These are phyloP conservation scores for Suhomyces terraborum DNA, from an alignment of 1,139 yeast species.

Conservation along the genomic window DNA sequence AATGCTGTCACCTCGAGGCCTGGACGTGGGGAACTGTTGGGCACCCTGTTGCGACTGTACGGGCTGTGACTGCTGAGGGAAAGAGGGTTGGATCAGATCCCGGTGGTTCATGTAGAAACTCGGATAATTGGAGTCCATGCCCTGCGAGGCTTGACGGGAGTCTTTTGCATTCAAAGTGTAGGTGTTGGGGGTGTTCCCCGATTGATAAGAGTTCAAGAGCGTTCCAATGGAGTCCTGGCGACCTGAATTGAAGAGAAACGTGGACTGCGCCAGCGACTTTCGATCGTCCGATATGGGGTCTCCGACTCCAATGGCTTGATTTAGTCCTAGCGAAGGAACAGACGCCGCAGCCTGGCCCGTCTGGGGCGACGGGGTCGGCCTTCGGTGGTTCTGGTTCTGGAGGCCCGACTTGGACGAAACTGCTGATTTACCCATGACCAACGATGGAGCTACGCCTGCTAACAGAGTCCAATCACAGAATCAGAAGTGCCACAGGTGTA, in stretches of 20 bases:
- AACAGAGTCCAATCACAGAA: neutral
- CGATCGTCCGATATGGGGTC: slow-evolving; percentile 7
- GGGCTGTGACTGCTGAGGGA: slow-evolving; percentile 4
- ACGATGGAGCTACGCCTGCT: neutral
- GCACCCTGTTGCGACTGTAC: slow-evolving; percentile 10
- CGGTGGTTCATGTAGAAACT: slow-evolving; percentile 21
- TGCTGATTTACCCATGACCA: slow-evolving; percentile 17
- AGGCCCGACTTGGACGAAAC: slow-evolving; percentile 16
- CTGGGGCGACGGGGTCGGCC: slow-evolving; percentile 10
- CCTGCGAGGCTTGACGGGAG: slow-evolving; percentile 7
- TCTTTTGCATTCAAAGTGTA: slow-evolving; percentile 12
- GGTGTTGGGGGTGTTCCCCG: slow-evolving; percentile 12
- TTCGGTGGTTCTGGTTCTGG: slow-evolving; percentile 13
- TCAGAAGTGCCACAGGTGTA: neutral
- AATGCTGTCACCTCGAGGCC: slow-evolving; percentile 27
- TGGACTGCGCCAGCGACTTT: slow-evolving; percentile 10
- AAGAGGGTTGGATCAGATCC: slow-evolving; percentile 11
- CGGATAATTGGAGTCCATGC: slow-evolving; percentile 18
- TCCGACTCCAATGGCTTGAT: slow-evolving; percentile 1
- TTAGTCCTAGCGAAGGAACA: slow-evolving; percentile 1
- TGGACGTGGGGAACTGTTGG: slow-evolving; percentile 12
- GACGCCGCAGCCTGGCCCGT: neutral
- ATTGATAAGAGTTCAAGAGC: slow-evolving; percentile 19
- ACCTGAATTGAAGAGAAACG: slow-evolving; percentile 20
- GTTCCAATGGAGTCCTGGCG: slow-evolving; percentile 23